phyloP scores from a whole-genome alignment of 208 protist genomes.

The Herpetomonas muscarum region DNA sequence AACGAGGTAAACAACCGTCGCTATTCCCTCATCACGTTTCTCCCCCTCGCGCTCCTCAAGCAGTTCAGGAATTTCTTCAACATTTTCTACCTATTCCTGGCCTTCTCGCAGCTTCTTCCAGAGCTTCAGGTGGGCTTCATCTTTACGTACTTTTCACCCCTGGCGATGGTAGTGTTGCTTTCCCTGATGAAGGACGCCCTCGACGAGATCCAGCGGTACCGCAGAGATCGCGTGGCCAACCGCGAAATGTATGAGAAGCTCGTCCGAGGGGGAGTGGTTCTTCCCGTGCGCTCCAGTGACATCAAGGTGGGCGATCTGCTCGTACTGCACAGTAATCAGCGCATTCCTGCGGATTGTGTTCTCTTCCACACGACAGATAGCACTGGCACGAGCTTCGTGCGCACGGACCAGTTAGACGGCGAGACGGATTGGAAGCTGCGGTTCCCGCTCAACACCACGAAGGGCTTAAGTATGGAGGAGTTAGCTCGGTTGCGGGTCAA shows the following conservation, averaged over 20 bases:
- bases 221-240: slow-evolving; percentile 85
- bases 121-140: slow-evolving; percentile 88
- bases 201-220: slow-evolving; percentile 93
- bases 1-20: slow-evolving; percentile 85
- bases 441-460: slow-evolving; percentile 58
- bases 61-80: slow-evolving; percentile 86
- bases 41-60: slow-evolving; percentile 67
- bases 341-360: slow-evolving; percentile 96
- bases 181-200: slow-evolving; percentile 92
- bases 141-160: slow-evolving; percentile 95
- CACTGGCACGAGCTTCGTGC: slow-evolving; percentile 94
- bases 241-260: slow-evolving; percentile 67
- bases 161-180: slow-evolving; percentile 88
- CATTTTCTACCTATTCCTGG: slow-evolving; percentile 82
- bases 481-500: slow-evolving; percentile 45
- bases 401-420: slow-evolving; percentile 99
- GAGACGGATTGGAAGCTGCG: slow-evolving; percentile 99
- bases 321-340: slow-evolving; percentile 87
- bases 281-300: slow-evolving; percentile 58
- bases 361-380: slow-evolving; percentile 95
- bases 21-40: slow-evolving; percentile 75
- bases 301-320: slow-evolving; percentile 96
- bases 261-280: slow-evolving; percentile 34
- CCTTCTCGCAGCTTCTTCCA: slow-evolving; percentile 79
- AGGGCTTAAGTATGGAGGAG: slow-evolving; percentile 23